Conservation (phyloP, 306 rosid genomes). For the Trifolium repens region DNA sequence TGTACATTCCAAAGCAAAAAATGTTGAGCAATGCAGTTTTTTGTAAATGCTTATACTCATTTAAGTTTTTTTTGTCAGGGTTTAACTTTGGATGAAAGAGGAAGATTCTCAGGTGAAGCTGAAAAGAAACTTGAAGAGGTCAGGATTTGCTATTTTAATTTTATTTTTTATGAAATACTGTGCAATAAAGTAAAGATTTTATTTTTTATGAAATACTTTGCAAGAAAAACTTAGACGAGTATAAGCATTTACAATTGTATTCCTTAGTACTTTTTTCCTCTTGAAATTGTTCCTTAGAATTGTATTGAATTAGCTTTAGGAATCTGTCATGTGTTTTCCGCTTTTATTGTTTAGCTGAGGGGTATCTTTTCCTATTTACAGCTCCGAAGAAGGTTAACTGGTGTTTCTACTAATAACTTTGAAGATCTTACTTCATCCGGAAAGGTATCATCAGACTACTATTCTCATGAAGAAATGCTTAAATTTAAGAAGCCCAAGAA, state of each 20-base stretch:
- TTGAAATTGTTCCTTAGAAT: background rate
- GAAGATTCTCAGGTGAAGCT: constrained; percentile 76
- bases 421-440: constrained; percentile 78
- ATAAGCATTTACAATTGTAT: background rate
- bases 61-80: constrained; percentile 59
- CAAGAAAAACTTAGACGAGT: no score
- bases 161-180: constrained; percentile 18
- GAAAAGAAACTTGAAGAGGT: constrained; percentile 97
- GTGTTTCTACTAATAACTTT: constrained; percentile 56
- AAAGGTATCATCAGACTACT: constrained; percentile 74
- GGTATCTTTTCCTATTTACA: constrained; percentile 43
- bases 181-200: constrained; percentile 1
- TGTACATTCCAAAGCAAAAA: constrained; percentile 30
- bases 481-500: constrained; percentile 88
- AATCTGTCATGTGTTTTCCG: constrained; percentile 28
- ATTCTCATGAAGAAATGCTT: constrained; percentile 88
- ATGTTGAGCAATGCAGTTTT: constrained; percentile 20
- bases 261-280: constrained; percentile 1
- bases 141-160: constrained; percentile 48
- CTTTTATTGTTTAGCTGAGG: constrained; percentile 19
- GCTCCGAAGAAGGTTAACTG: constrained; percentile 82
- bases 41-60: constrained; percentile 25
- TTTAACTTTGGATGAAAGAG: constrained; percentile 77
- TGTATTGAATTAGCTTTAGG: constrained; percentile 30
- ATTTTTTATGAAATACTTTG: no score